Evolutionary conservation across 176 grass and related monocot species (phyloP), one percentile per base, ranked within the genome.

Genomic region (Oryza australiensis): DNA sequence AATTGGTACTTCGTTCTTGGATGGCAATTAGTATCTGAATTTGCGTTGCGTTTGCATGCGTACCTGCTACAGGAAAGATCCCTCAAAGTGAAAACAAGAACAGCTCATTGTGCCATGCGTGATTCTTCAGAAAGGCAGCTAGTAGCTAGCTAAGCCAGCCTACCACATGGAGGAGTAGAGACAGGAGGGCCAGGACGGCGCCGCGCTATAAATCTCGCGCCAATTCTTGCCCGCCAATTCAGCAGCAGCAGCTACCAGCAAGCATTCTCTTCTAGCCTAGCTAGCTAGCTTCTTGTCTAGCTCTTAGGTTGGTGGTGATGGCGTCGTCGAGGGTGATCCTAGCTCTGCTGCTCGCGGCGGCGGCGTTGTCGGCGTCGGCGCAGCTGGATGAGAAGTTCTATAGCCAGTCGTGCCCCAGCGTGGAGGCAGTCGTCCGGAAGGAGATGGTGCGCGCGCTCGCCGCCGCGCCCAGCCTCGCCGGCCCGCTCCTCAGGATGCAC

Each of bases 401-500:
- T 86, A 48, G 80, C 83, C 40, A 77, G 79, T 40, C 91, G 62
- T 94, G 91, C 70, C 91, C 91, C 32, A 64, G 76, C 64, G 83
- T 85, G 41, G 91, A 94, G 80, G 63, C n/a, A 0, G 77, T 94
- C 13, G 85, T 94, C 13, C 59, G 88, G 7, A 66, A 63, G 68
- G 91, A 94, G 88, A 88, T 90, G 85, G 46, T 79, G 26, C 32
- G 78, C 30, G 77, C 89, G 72, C 72, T 97, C 46, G 70, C 77
- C 3, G 64, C 66, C 7, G 89, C 86, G 30, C 94, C 92, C 1
- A 97, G 94, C 88, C 94, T 97, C 64, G 92, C 92, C 46, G 94
- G 73, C 0, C 90, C 94, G 29, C 82, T 97, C n/a, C 88, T 97
- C 68, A 32, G 94, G 77, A 90, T 97, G 86, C 92, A 94, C 65